These are phyloP conservation scores for Aphanoascus verrucosus DNA, from an alignment of 2,329 filamentous ascomycete species.

Conservation along the genomic window DNA sequence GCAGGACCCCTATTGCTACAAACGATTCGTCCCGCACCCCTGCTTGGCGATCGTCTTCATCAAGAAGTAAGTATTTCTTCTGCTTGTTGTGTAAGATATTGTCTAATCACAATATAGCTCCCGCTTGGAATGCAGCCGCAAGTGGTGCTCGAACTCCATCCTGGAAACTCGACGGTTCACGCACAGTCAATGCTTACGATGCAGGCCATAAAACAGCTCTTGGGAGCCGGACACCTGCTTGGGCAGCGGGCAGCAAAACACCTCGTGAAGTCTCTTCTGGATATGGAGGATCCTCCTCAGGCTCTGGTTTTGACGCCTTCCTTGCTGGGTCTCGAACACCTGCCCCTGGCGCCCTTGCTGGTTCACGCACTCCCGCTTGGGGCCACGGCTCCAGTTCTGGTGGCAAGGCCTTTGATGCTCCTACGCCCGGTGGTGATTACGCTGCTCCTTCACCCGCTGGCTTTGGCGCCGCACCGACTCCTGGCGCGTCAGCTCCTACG, in stretches of 20 bases:
- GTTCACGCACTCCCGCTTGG: slow-evolving; percentile 39
- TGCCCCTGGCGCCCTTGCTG: slow-evolving; percentile 46
- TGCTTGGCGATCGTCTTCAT: slow-evolving; percentile 49
- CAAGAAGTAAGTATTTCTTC: slow-evolving; percentile 46
- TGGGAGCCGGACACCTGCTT: slow-evolving; percentile 61
- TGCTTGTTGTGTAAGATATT: neutral
- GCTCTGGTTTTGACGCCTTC: slow-evolving; percentile 59
- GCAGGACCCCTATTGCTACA: slow-evolving; percentile 57
- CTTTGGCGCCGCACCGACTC: slow-evolving; percentile 51
- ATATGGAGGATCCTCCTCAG: slow-evolving; percentile 46
- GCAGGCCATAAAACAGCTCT: slow-evolving; percentile 60
- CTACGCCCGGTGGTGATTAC: slow-evolving; percentile 58
- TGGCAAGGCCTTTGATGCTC: slow-evolving; percentile 54
- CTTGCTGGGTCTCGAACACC: slow-evolving; percentile 66
- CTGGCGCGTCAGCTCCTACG: slow-evolving; percentile 52
- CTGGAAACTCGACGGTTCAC: slow-evolving; percentile 47
- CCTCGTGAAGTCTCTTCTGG: slow-evolving; percentile 59
- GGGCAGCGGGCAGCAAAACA: slow-evolving; percentile 69
- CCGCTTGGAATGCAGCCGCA: slow-evolving; percentile 33
- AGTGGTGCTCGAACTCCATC: slow-evolving; percentile 43
- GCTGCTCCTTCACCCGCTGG: slow-evolving; percentile 57
- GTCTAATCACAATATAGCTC: slow-evolving; percentile 21
- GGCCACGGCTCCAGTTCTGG: slow-evolving; percentile 22
- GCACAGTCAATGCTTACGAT: slow-evolving; percentile 50
- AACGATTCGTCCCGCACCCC: slow-evolving; percentile 59